Percentiles rank a stretch among this genome's conserved stretches.
Conservation (phyloP, 345 rosid species). For the Acer yangbiense region DNA sequence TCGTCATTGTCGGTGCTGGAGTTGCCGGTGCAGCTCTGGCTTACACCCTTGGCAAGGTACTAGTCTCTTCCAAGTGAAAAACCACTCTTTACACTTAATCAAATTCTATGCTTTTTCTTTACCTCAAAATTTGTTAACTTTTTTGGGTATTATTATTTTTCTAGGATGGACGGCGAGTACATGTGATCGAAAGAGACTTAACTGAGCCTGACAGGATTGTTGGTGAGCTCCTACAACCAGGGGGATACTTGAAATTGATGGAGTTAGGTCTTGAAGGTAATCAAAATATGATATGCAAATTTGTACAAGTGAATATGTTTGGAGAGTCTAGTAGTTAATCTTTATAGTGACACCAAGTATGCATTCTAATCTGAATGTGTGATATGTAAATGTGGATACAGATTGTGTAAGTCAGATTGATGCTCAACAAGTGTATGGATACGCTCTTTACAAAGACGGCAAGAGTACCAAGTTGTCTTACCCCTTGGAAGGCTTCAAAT, state of each 20-base stretch:
- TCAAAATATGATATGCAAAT: too few relatives aligned
- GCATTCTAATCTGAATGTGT: neutral
- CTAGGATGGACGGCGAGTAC: slow-evolving; percentile 5
- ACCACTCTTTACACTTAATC: neutral
- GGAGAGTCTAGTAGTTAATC: too few relatives aligned
- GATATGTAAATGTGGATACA: neutral
- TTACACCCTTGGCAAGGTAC: slow-evolving; percentile 13
- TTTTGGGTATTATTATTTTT: neutral
- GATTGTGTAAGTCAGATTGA: slow-evolving; percentile 8
- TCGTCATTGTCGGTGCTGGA: slow-evolving; percentile 5
- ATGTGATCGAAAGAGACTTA: slow-evolving; percentile 11
- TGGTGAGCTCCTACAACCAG: slow-evolving; percentile 16
- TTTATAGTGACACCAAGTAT: neutral
- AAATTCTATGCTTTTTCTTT: neutral
- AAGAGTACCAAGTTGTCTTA: slow-evolving; percentile 5
- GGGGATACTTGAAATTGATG: slow-evolving; percentile 2
- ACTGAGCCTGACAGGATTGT: slow-evolving; percentile 8
- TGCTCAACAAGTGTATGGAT: slow-evolving; percentile 1
- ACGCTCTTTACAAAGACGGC: neutral
- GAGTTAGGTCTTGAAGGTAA: slow-evolving; percentile 5
- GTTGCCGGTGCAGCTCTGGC: slow-evolving; percentile 11
- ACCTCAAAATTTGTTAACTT: neutral
- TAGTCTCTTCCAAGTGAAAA: neutral
- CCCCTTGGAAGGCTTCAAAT: neutral
- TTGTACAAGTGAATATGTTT: too few relatives aligned